phyloP scores from a whole-genome alignment of 495 filamentous ascomycete genomes.

The Elaphomyces granulatus region DNA sequence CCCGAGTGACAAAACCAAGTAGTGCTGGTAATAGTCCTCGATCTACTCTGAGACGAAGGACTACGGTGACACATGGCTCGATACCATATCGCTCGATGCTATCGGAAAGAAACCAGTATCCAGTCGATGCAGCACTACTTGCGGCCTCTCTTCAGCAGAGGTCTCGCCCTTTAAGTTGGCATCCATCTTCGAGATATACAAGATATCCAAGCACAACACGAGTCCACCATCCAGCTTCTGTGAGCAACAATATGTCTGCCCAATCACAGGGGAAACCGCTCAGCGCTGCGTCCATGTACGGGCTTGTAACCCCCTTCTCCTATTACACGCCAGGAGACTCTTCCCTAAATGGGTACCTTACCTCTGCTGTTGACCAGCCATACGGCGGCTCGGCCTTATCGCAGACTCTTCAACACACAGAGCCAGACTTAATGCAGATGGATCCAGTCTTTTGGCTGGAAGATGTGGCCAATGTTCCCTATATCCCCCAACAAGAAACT shows the following conservation, averaged over 20 bases:
- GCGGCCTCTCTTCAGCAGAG: slow-evolving; percentile 24
- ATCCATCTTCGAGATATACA: slow-evolving; percentile 36
- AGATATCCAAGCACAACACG: slow-evolving; percentile 16
- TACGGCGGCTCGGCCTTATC: neutral
- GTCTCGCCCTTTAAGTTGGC: slow-evolving; percentile 57
- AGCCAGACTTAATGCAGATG: neutral
- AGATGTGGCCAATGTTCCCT: neutral
- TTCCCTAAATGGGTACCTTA: neutral
- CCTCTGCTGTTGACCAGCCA: neutral
- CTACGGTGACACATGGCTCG: slow-evolving; percentile 34
- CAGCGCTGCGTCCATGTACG: slow-evolving; percentile 1
- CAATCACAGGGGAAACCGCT: neutral
- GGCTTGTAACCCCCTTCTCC: slow-evolving; percentile 1
- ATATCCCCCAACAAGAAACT: neutral
- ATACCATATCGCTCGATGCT: neutral
- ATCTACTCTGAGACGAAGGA: slow-evolving; percentile 38
- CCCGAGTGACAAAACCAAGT: slow-evolving; percentile 49
- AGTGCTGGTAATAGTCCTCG: slow-evolving; percentile 62
- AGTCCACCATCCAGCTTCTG: neutral
- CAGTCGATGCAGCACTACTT: slow-evolving; percentile 23
- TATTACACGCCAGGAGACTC: neutral
- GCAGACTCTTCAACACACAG: neutral
- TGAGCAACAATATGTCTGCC: neutral
- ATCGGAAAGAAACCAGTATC: slow-evolving; percentile 14
- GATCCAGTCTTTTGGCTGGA: too few species aligned